Evolutionary conservation across 2,329 filamentous ascomycete species (phyloP).

Genomic region (Sporothrix schenckii): DNA sequence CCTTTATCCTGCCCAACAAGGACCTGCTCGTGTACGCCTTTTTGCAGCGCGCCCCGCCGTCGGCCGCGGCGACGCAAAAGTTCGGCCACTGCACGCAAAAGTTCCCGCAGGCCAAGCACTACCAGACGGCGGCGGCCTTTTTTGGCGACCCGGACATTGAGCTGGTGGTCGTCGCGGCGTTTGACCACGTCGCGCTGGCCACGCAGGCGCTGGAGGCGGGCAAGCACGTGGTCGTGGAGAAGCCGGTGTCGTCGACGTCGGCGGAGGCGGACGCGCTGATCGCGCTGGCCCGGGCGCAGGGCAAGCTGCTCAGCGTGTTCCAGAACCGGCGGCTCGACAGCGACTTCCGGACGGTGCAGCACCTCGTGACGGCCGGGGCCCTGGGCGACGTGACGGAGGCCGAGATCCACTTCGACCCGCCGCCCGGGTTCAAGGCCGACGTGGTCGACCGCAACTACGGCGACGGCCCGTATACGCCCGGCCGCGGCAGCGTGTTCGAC

Average conservation of each 20-base stretch:
- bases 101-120: constrained; percentile 56
- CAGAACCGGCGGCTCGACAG: constrained; percentile 59
- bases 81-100: constrained; percentile 54
- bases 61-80: constrained; percentile 22
- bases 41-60: constrained; percentile 49
- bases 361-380: constrained; percentile 53
- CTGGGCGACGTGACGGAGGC: constrained; percentile 66
- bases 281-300: constrained; percentile 50
- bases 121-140: constrained; percentile 61
- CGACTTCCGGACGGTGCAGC: constrained; percentile 63
- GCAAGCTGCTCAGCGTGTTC: constrained; percentile 55
- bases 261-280: constrained; percentile 60
- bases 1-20: constrained; percentile 53
- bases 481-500: constrained; percentile 47
- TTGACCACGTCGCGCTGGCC: constrained; percentile 58
- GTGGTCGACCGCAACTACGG: constrained; percentile 26
- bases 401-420: constrained; percentile 66
- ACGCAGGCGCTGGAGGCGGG: constrained; percentile 60
- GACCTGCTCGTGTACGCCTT: constrained; percentile 53
- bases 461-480: constrained; percentile 42
- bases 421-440: constrained; percentile 31
- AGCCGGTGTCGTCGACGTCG: constrained; percentile 53
- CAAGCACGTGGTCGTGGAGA: constrained; percentile 52
- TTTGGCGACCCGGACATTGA: constrained; percentile 61
- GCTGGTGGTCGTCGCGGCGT: constrained; percentile 64